A percentile compares a stretch with the other conserved stretches of the same genome.
These are phyloP conservation scores for Bondarzewia mesenterica DNA, from an alignment of 1,284 basidiomycete species.

Conservation along the genomic window DNA sequence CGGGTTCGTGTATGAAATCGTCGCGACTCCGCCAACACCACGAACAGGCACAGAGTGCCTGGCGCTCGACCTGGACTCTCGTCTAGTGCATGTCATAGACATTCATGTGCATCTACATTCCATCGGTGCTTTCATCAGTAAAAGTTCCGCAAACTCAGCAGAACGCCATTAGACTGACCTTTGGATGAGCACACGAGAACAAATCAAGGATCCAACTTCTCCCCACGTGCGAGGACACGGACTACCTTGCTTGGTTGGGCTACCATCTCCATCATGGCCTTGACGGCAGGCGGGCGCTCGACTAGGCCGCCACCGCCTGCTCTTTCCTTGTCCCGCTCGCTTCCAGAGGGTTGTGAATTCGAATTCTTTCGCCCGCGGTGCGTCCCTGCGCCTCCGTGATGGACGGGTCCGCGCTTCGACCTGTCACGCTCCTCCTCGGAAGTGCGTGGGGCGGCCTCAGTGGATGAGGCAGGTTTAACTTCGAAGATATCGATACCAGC, in stretches of 20 bases:
- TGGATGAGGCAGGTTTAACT: conserved; percentile 29
- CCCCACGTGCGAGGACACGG: conserved; percentile 68
- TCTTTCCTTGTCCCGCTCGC: conserved; percentile 9
- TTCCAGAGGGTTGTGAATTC: conserved; percentile 7
- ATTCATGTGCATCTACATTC: too few relatives aligned
- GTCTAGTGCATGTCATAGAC: too few relatives aligned
- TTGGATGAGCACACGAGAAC: background rate
- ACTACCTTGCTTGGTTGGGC: conserved; percentile 65
- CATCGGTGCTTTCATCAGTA: too few relatives aligned
- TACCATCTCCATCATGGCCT: conserved; percentile 69
- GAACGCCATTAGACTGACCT: background rate
- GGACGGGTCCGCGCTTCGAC: conserved; percentile 18
- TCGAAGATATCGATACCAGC: conserved; percentile 51
- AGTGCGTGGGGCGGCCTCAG: conserved; percentile 5
- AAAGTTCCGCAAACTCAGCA: background rate
- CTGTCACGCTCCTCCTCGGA: conserved; percentile 23
- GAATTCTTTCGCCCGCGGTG: conserved; percentile 21
- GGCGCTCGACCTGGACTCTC: too few relatives aligned
- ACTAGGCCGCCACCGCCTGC: conserved; percentile 33
- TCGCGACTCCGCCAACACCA: too few relatives aligned
- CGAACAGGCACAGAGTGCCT: too few relatives aligned
- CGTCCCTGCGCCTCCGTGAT: conserved; percentile 2
- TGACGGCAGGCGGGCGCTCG: conserved; percentile 62
- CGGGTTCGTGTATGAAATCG: too few relatives aligned
- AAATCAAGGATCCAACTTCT: conserved; percentile 55